Evolutionary conservation across 1,284 basidiomycete genomes (phyloP).

Genomic region (Puccinia triticina): DNA sequence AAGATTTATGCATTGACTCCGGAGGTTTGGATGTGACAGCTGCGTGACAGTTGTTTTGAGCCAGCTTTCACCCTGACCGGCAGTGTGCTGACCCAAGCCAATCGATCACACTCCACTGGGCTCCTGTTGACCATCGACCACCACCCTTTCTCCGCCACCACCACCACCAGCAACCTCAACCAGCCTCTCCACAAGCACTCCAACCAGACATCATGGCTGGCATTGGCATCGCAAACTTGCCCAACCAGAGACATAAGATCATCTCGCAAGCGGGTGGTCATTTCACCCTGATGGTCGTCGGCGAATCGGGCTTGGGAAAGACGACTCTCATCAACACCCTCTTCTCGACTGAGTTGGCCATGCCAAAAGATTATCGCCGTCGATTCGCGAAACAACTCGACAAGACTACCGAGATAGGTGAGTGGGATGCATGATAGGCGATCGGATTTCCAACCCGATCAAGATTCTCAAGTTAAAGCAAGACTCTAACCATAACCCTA

Average conservation of each 20-base stretch:
- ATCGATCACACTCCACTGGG: not conserved
- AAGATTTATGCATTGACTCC: no score
- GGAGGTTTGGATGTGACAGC: slow-evolving; percentile 19
- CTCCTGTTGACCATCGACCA: slow-evolving; percentile 4
- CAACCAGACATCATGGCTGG: slow-evolving; percentile 31
- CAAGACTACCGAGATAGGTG: slow-evolving; percentile 85
- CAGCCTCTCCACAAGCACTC: not conserved
- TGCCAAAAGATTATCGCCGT: slow-evolving; percentile 84
- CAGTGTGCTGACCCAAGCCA: not conserved
- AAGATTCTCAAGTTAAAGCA: not conserved
- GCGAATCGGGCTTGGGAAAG: slow-evolving; percentile 88
- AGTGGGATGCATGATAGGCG: not conserved
- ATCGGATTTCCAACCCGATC: not conserved
- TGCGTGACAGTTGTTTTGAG: not conserved
- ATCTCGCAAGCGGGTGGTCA: slow-evolving; percentile 95
- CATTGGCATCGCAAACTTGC: slow-evolving; percentile 78
- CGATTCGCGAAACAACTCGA: slow-evolving; percentile 96
- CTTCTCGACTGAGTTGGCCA: slow-evolving; percentile 94
- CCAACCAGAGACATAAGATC: slow-evolving; percentile 67
- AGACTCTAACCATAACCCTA: not conserved
- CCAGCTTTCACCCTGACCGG: not conserved
- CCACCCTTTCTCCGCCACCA: not conserved
- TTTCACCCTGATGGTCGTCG: slow-evolving; percentile 99
- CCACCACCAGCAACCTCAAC: not conserved
- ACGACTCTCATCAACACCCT: slow-evolving; percentile 98